Percentiles rank a stretch among this genome's conserved stretches.
Evolutionary conservation across 108 stramenopile species (phyloP).

Genomic region (Pseudonitzschia delicatissima): DNA sequence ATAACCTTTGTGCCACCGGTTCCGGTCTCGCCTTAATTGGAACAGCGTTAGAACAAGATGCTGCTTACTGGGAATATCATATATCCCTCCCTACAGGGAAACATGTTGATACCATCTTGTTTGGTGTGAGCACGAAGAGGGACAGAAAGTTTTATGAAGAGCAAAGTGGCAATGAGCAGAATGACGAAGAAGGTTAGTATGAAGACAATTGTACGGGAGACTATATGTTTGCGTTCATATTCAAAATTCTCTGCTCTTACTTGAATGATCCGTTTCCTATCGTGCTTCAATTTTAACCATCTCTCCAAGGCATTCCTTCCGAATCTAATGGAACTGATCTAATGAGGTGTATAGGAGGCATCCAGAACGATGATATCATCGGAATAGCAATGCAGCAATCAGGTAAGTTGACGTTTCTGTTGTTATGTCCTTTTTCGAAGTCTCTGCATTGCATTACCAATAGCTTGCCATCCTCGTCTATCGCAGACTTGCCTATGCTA

Average conservation of each 20-base stretch:
- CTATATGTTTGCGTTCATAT: not conserved
- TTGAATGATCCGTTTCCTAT: no score
- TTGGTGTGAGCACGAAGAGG: conserved; percentile 77
- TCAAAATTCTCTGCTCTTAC: no score
- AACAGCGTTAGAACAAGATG: conserved; percentile 77
- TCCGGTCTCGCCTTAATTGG: conserved; percentile 62
- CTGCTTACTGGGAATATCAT: conserved; percentile 89
- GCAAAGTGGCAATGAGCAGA: conserved; percentile 29
- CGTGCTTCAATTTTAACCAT: no score
- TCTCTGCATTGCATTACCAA: not conserved
- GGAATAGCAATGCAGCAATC: conserved; percentile 83
- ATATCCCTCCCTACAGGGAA: conserved; percentile 29
- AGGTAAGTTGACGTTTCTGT: not conserved
- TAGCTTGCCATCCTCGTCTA: not conserved
- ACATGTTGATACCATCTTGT: conserved; percentile 51
- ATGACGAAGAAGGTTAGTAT: conserved; percentile 44
- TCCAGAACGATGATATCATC: conserved; percentile 65
- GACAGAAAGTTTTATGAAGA: conserved; percentile 62
- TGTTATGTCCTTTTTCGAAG: not conserved
- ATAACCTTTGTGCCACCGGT: conserved; percentile 41
- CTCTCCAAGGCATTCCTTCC: conserved; percentile 15
- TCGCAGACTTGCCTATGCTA: conserved; percentile 74
- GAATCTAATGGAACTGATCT: conserved; percentile 56
- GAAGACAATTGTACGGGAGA: not conserved
- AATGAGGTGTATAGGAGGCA: conserved; percentile 56